Base-by-base conservation (phyloP, 2,329 filamentous ascomycete species). In the Penicillium sclerotiorum region DNA sequence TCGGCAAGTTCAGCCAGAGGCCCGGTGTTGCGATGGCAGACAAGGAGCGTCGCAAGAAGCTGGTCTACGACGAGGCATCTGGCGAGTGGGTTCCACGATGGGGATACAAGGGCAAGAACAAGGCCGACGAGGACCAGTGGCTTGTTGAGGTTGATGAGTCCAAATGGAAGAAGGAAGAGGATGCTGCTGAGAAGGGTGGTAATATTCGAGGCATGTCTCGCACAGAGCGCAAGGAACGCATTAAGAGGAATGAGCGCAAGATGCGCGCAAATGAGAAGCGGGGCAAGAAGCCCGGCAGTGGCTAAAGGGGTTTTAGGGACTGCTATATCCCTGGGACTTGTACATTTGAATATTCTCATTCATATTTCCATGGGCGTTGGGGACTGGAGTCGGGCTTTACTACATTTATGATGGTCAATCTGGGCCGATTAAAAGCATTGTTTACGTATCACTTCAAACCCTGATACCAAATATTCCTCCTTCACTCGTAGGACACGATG, bases 71-170 rank as follows among this genome's bases (percentile, higher is more conserved):
- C 72, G 89, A 95, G 73, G 84, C 80, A 51, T 88, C 78, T 25
- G 88, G 89, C 58, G 89, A 94, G 70, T 97, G 91, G 90, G 88
- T 90, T 68, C 87, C 89, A 56, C 92, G 91, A 73, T 99, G 93
- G 90, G 94, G 94, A 1, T 96, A 94, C 77, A 88, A 93, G 77
- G 92, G 88, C 53, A 86, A 89, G 71, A 94, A 94, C 73, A 93
- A 94, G 79, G 85, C 86, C 54, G 87, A 83, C 17, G 87, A 95
- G 73, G 80, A 84, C 57, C 86, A 95, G 65, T 95, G 92, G 89
- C 77, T 96, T 61, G 90, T 96, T 51, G 94, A 97, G 82, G 86
- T 99, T 46, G 88, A 96, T 67, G 83, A 87, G 67, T 83, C 87
- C 67, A 82, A 83, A 64, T 86, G 88, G 70, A 83, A 87, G 70